phyloP scores from a whole-genome alignment of 202 grass and related monocot genomes.

The Zoysia matrella region DNA sequence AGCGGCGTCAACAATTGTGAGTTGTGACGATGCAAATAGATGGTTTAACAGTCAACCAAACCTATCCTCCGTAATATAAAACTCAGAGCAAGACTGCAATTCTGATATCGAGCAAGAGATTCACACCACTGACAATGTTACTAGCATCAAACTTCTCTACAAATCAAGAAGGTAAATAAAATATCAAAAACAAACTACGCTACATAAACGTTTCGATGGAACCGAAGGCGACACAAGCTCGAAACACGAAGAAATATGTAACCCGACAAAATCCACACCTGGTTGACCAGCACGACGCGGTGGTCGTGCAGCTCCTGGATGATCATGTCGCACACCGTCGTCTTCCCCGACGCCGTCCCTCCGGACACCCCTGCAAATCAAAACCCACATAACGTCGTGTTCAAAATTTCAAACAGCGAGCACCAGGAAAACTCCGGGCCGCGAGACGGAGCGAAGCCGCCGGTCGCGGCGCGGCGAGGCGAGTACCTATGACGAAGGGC shows the following conservation, averaged over 20 bases:
- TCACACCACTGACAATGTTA: neutral
- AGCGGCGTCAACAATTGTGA: neutral
- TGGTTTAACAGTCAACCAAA: neutral
- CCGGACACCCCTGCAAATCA: constrained; percentile 71
- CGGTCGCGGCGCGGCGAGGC: neutral
- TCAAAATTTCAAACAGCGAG: too few species aligned
- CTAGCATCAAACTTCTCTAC: neutral
- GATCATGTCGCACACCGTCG: constrained; percentile 99
- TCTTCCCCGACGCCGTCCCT: constrained; percentile 98
- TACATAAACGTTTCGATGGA: neutral
- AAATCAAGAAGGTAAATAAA: neutral
- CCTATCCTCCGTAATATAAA: neutral
- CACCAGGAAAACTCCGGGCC: constrained; percentile 1
- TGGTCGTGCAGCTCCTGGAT: constrained; percentile 99
- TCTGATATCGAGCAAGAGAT: constrained; percentile 7
- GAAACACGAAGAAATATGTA: neutral
- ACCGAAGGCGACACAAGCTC: neutral
- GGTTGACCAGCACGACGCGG: constrained; percentile 91
- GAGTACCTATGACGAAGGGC: constrained; percentile 73
- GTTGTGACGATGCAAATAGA: neutral
- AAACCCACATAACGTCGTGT: neutral
- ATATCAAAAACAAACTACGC: neutral
- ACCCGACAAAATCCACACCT: constrained; percentile 40
- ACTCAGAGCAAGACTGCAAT: constrained; percentile 17
- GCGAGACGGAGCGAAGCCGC: neutral